Base-by-base conservation (phyloP, 2,329 filamentous ascomycete genomes). In the Pleurostoma richardsiae region DNA sequence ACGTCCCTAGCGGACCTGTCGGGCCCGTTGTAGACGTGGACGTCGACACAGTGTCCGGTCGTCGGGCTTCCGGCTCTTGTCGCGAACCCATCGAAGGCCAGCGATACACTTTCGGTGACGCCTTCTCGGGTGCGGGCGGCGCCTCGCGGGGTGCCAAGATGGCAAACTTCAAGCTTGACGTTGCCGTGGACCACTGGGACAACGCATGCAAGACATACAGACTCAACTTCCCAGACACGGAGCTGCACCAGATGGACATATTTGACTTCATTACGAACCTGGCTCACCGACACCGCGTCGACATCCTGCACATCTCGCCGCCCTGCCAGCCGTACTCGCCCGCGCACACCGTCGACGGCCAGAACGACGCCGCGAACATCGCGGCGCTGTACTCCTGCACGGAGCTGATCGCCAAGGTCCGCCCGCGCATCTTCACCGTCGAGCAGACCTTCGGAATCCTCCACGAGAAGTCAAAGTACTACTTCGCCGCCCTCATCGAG, bases 291-390 rank as follows among this genome's bases (percentile, higher is more conserved):
- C 52, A 44, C 6, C 68, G 69, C 4, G 77, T 85, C 0, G 88
- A 94, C 54, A 68, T 92, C 2, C 66, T 88, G 0, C 89, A 95
- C 52, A 64, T 90, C 0, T 90, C 85, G 0, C 88, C 87, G 0
- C 88, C 89, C 0, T 95, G 90, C 47, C 87, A 92, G 54, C 80
- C 77, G 3, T 91, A 84, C 60, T 91, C 87, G 0, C 80, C 82
- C 0, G 85, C 83, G 0, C 84, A 95, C 49, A 91, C 87, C 0
- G 60, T 73, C 0, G 54, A 64, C 0, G 76, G 78, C 0, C 68
- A 68, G 5, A 73, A 82, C 27, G 84, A 90, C 41, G 85, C 87
- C 1, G 72, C 66, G 0, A 94, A 95, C 54, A 81, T 79, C 0
- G 80, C 82, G 2, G 74, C 74, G 0, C 58, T 83, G 0, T 79